These are phyloP conservation scores for Agaricales sp. DNA, from an alignment of 1,284 basidiomycete species.

Conservation along the genomic window DNA sequence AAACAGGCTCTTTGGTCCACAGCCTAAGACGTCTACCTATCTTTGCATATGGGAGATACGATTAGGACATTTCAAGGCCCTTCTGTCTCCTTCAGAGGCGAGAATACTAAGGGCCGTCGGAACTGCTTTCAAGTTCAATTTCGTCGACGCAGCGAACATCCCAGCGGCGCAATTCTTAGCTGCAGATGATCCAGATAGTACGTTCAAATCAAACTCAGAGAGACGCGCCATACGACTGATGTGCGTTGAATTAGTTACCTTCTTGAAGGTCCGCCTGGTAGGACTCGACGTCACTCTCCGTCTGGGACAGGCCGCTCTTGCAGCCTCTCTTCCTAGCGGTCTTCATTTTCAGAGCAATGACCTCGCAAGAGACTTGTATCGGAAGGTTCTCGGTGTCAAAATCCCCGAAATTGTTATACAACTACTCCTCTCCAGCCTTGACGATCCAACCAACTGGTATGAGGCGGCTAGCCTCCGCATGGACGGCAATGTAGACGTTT, in stretches of 20 bases:
- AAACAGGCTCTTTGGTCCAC: conserved; percentile 80
- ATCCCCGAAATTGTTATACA: conserved; percentile 38
- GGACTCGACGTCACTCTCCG: conserved; percentile 46
- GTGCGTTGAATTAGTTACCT: conserved; percentile 41
- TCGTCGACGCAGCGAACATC: conserved; percentile 67
- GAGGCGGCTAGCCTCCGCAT: conserved; percentile 50
- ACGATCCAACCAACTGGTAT: conserved; percentile 45
- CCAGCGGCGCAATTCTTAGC: conserved; percentile 64
- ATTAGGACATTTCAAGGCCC: conserved; percentile 50
- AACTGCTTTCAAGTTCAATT: conserved; percentile 59
- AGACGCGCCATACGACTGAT: conserved; percentile 15
- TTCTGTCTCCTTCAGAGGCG: conserved; percentile 47
- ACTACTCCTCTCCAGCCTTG: conserved; percentile 31
- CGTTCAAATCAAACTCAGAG: conserved; percentile 14
- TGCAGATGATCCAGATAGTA: conserved; percentile 67
- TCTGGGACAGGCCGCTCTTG: conserved; percentile 40
- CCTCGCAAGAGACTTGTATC: conserved; percentile 53
- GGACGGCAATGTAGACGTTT: conserved; percentile 60
- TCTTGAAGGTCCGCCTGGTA: conserved; percentile 52
- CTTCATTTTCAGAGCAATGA: conserved; percentile 65
- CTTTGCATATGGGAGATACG: conserved; percentile 84
- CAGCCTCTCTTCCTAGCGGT: conserved; percentile 49
- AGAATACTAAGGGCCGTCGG: conserved; percentile 41
- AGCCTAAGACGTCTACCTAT: conserved; percentile 77
- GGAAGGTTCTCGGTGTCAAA: conserved; percentile 46